Percentiles rank a stretch among this genome's conserved stretches.
phyloP scores from a whole-genome alignment of 2,329 filamentous ascomycete species.

The Ophiostoma novo-ulmi region DNA sequence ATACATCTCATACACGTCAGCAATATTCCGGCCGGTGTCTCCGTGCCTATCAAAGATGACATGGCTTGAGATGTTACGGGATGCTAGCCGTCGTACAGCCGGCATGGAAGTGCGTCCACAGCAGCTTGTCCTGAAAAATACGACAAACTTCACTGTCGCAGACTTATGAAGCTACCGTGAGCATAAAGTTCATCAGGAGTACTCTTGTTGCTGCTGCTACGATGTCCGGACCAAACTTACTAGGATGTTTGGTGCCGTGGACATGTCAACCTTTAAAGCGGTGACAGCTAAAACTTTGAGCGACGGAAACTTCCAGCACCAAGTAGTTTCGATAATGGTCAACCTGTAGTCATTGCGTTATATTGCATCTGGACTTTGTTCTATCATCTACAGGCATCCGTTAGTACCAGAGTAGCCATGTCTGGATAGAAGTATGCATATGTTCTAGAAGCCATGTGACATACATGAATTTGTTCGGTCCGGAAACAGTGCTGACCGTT shows the following conservation, averaged over 20 bases:
- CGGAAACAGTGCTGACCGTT: neutral
- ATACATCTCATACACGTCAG: neutral
- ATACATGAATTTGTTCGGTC: neutral
- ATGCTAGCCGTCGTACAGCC: neutral
- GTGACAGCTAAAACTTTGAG: neutral
- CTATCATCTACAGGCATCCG: neutral
- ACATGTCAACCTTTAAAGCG: neutral
- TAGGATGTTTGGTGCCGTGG: neutral
- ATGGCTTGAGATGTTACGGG: neutral
- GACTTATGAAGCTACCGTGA: neutral
- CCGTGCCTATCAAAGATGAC: neutral
- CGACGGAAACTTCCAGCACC: neutral
- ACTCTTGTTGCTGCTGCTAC: neutral
- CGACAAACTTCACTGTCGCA: neutral
- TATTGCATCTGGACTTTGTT: neutral
- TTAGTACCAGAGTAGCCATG: neutral
- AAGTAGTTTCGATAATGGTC: neutral
- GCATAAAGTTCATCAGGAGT: neutral
- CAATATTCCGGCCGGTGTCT: neutral
- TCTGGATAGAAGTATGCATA: neutral
- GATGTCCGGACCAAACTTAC: neutral
- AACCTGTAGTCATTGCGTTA: neutral
- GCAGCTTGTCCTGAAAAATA: neutral
- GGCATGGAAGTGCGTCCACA: neutral
- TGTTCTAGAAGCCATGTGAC: neutral